Evolutionary conservation across 2,329 filamentous ascomycete genomes (phyloP).

Genomic region (Dothistroma pini): DNA sequence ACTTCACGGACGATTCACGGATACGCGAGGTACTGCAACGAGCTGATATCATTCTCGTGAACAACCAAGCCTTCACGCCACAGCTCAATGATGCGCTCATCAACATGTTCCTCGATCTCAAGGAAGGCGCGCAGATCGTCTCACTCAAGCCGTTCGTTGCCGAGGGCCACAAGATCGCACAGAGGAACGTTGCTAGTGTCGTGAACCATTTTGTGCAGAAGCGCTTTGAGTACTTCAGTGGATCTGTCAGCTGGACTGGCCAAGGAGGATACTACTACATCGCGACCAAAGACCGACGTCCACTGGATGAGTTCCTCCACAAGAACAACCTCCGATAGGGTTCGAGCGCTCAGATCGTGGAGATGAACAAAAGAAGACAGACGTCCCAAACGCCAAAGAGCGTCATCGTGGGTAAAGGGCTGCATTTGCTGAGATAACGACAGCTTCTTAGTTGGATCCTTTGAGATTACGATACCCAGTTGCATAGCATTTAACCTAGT

Average conservation of each 20-base stretch:
- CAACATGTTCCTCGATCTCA: slow-evolving; percentile 88
- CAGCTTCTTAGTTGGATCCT: slow-evolving; percentile 3
- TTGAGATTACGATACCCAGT: slow-evolving; percentile 15
- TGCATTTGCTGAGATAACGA: not conserved
- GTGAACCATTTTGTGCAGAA: slow-evolving; percentile 77
- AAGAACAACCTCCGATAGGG: slow-evolving; percentile 24
- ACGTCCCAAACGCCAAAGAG: not conserved
- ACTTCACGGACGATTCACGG: slow-evolving; percentile 71
- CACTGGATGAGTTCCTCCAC: slow-evolving; percentile 49
- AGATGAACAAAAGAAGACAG: not conserved
- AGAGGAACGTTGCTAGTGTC: slow-evolving; percentile 73
- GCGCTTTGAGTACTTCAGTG: slow-evolving; percentile 63
- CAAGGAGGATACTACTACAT: slow-evolving; percentile 78
- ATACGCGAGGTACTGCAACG: slow-evolving; percentile 72
- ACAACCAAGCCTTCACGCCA: slow-evolving; percentile 94
- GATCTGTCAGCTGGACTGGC: slow-evolving; percentile 85
- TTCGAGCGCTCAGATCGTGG: not conserved
- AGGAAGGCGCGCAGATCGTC: slow-evolving; percentile 83
- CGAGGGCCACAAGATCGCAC: slow-evolving; percentile 69
- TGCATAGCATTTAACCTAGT: not conserved
- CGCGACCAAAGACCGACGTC: slow-evolving; percentile 67
- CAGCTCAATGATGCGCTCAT: slow-evolving; percentile 80
- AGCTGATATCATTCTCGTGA: slow-evolving; percentile 94
- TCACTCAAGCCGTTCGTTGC: slow-evolving; percentile 90
- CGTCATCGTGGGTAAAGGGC: not conserved